Evolutionary conservation across 768 basidiomycete species (phyloP), one percentile per base, ranked within the genome.

Genomic region (Postia placenta): DNA sequence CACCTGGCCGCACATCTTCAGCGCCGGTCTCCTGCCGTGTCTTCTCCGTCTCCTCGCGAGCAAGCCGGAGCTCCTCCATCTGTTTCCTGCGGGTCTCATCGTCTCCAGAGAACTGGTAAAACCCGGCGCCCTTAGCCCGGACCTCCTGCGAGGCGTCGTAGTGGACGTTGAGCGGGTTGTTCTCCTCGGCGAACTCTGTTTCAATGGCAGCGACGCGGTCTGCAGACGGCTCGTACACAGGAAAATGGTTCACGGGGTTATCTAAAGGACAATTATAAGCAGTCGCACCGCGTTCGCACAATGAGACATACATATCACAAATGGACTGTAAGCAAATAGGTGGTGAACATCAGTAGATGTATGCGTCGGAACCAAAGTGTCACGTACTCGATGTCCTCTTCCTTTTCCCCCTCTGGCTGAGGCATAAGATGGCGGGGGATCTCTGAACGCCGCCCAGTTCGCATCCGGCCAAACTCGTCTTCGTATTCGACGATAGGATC

Each of bases 81-180:
- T 97, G 85, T 43, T 72, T 69, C 54, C 69, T 70, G 37, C 96
- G 74, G 24, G 78, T 80, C 55, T 88, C 87, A 59, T 92, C 90
- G 57, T 96, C 92, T 2, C 64, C 76, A 11, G 91, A 90, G 66
- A 98, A 94, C 62, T 90, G 87, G 65, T 95, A 96, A 67, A 87
- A 91, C 1, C 81, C 93, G 1, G 95, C 94, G 38, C 89, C 96
- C 64, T 85, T 86, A 11, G 87, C 80, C 14, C 96, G 87, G 17
- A 87, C 83, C 67, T 99, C 95, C 44, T 67, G 70, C 0, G 79
- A 74, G 0, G 90, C 79, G 62, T 97, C 89, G 62, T 91, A 99
- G 64, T 96, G 92, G 2, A 74, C 66, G 11, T 77, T 73, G 5
- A 89, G 73, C 0, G 87, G 87, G 40, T 84, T 86, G 54, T 84